Evolutionary conservation across 169 alveolate species (phyloP).

Genomic region (Babesia bigemina): DNA sequence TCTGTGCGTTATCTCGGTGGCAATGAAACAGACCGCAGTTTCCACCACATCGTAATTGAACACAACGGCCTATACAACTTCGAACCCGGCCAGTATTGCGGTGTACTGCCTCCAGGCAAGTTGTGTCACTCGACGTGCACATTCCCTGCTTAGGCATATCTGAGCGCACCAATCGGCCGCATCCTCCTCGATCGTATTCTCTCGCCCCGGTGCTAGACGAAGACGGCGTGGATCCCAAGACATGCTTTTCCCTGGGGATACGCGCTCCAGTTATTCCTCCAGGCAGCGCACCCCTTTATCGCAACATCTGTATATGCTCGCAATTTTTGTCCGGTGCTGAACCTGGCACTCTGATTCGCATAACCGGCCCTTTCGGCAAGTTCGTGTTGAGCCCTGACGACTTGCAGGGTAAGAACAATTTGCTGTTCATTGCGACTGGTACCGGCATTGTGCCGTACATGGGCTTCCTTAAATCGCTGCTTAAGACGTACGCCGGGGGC

Average conservation of each 20-base stretch:
- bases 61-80: constrained; percentile 60
- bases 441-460: constrained; percentile 77
- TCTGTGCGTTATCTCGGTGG: constrained; percentile 61
- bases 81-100: constrained; percentile 75
- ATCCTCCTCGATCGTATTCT: constrained; percentile 60
- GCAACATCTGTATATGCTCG: constrained; percentile 45
- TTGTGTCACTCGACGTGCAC: not conserved
- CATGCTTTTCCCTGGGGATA: constrained; percentile 35
- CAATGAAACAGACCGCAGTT: constrained; percentile 53
- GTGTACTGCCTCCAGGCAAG: constrained; percentile 72
- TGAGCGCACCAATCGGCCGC: constrained; percentile 24
- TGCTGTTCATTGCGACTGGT: constrained; percentile 76
- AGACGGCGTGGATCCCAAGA: constrained; percentile 19
- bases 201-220: constrained; percentile 50
- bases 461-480: constrained; percentile 54
- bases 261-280: constrained; percentile 22
- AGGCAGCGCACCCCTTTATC: not conserved
- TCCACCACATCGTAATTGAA: constrained; percentile 68
- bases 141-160: constrained; percentile 36
- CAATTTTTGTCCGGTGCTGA: constrained; percentile 21
- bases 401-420: constrained; percentile 27
- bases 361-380: constrained; percentile 62
- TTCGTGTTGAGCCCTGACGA: constrained; percentile 31
- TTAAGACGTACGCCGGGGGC: not conserved
- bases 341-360: constrained; percentile 33